Conservation (phyloP, 179 eudicot species). For the Pouteria campechiana region DNA sequence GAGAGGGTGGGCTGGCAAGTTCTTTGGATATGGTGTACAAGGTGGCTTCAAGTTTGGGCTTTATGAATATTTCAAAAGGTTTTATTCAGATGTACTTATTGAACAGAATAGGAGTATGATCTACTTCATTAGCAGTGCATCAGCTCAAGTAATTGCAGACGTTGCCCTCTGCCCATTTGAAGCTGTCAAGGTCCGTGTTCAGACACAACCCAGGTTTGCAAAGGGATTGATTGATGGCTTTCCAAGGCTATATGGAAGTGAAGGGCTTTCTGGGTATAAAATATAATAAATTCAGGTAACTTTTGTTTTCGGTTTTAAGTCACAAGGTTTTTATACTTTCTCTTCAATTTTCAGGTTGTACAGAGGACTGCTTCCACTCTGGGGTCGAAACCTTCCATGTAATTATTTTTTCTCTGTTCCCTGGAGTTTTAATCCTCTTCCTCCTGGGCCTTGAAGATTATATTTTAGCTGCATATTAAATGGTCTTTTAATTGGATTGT, state of each 20-base stretch:
- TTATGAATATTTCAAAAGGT: constrained; percentile 79
- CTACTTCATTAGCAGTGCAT: constrained; percentile 81
- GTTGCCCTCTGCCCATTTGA: constrained; percentile 83
- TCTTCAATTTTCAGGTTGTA: constrained; percentile 51
- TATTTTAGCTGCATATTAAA: no score
- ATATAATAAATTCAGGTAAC: neutral
- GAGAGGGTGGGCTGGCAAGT: constrained; percentile 96
- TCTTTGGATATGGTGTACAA: constrained; percentile 76
- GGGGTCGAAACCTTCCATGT: constrained; percentile 98
- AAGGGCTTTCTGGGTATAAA: constrained; percentile 69
- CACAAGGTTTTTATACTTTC: neutral
- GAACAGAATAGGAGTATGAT: constrained; percentile 51
- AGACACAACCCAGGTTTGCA: constrained; percentile 56
- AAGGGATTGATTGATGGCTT: constrained; percentile 84
- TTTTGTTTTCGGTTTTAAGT: no score
- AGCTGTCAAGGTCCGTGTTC: constrained; percentile 84
- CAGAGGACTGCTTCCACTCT: constrained; percentile 76
- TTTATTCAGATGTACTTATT: constrained; percentile 51
- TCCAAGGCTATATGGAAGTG: constrained; percentile 65
- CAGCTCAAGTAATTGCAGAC: constrained; percentile 91
- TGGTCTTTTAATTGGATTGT: no score
- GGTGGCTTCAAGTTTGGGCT: constrained; percentile 83
- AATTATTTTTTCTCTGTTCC: constrained; percentile 14
- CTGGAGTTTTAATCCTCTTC: neutral
- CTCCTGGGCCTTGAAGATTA: no score